A percentile compares a stretch with the other conserved stretches of the same genome.
Conservation (phyloP, 352 stramenopile genomes). For the Globisporangium uncinulatum region DNA sequence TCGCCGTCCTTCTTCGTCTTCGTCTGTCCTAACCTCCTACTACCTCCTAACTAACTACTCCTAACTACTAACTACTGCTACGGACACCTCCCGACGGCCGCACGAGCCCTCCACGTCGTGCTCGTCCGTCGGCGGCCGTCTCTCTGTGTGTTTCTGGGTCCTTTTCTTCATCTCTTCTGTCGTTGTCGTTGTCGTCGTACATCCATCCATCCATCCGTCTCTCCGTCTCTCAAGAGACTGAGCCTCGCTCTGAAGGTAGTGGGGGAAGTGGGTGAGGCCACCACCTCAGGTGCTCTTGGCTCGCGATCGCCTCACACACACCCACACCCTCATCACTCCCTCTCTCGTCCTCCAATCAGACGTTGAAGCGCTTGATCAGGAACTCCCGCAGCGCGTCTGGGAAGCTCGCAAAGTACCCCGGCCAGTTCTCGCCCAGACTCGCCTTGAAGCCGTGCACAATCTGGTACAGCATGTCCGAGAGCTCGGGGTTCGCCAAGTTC, state of each 20-base stretch:
- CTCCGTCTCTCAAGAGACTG: too few species aligned
- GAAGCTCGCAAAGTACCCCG: slow-evolving; percentile 82
- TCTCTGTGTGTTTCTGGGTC: slow-evolving; percentile 2
- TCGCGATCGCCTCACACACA: not conserved
- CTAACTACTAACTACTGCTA: slow-evolving; percentile 5
- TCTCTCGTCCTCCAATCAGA: slow-evolving; percentile 20
- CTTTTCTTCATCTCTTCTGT: slow-evolving; percentile 5
- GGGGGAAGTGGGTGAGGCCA: not conserved
- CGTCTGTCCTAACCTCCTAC: too few species aligned
- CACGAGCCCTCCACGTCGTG: not conserved
- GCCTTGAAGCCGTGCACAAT: slow-evolving; percentile 88
- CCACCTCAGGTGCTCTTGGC: not conserved
- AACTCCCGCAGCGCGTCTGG: slow-evolving; percentile 76
- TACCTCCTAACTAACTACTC: not conserved
- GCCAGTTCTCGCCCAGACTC: slow-evolving; percentile 83
- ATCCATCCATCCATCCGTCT: not conserved
- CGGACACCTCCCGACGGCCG: not conserved
- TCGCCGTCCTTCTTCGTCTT: too few species aligned
- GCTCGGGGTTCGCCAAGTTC: slow-evolving; percentile 65
- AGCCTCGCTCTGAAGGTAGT: not conserved
- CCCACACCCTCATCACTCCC: not conserved
- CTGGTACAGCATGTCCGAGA: slow-evolving; percentile 85
- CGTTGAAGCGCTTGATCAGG: slow-evolving; percentile 74
- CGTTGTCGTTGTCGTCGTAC: slow-evolving; percentile 8
- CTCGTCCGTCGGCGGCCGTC: not conserved